phyloP scores from a whole-genome alignment of 257 asterid genomes.

The Catharanthus roseus region DNA sequence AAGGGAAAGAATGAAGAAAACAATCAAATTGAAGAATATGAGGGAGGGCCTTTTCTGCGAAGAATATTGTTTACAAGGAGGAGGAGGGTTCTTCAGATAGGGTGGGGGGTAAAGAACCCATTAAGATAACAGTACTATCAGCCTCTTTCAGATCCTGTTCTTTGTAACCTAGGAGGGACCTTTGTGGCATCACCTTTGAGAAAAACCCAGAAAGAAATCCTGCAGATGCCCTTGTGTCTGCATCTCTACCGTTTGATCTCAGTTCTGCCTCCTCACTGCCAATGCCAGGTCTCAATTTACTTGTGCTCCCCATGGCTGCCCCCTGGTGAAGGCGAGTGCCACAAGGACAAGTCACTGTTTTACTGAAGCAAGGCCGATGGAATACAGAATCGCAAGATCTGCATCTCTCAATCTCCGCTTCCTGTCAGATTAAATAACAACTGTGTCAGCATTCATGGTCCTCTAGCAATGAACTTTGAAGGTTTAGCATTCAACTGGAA shows the following conservation, averaged over 20 bases:
- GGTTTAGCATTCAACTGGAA: background rate
- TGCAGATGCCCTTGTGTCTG: slow-evolving; percentile 33
- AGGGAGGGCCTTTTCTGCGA: background rate
- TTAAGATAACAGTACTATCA: slow-evolving; percentile 45
- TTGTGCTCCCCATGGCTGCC: slow-evolving; percentile 7
- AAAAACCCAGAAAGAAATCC: slow-evolving; percentile 60
- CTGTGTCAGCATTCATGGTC: background rate
- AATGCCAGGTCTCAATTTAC: slow-evolving; percentile 16
- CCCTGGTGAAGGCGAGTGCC: slow-evolving; percentile 44
- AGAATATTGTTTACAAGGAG: background rate
- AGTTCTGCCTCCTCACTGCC: slow-evolving; percentile 5
- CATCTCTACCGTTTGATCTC: slow-evolving; percentile 23
- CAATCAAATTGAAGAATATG: background rate
- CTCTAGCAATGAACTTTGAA: background rate
- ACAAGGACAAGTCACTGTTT: slow-evolving; percentile 59
- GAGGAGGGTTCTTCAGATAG: too few species aligned
- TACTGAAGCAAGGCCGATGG: slow-evolving; percentile 75
- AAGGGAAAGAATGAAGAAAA: background rate
- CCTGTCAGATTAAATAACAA: slow-evolving; percentile 40
- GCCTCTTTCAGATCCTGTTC: slow-evolving; percentile 32
- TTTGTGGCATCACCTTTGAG: slow-evolving; percentile 50
- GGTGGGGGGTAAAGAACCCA: too few species aligned
- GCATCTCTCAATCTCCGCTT: slow-evolving; percentile 75
- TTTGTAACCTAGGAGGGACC: slow-evolving; percentile 30
- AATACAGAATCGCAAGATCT: slow-evolving; percentile 61